Percentiles rank a stretch among this genome's conserved stretches.
These are phyloP conservation scores for Ramularia endophylla DNA, from an alignment of 2,329 filamentous ascomycete genomes.

Conservation along the genomic window DNA sequence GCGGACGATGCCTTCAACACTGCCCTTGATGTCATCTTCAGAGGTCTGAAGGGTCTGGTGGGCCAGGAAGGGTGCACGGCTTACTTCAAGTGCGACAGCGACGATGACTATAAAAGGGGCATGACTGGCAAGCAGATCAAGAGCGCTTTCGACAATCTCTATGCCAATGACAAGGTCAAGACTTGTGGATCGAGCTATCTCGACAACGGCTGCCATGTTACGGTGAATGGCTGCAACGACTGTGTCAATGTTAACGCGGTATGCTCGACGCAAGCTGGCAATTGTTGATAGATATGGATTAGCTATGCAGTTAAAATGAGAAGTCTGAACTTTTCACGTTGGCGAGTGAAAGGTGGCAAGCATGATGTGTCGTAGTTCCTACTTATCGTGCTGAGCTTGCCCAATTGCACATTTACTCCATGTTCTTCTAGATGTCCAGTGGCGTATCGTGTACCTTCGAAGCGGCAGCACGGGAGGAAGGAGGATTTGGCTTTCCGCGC, in stretches of 20 bases:
- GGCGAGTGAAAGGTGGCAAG: too few relatives aligned
- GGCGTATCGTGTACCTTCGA: too few relatives aligned
- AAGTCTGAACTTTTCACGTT: too few relatives aligned
- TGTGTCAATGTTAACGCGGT: not conserved
- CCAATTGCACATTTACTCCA: too few relatives aligned
- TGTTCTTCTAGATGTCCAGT: too few relatives aligned
- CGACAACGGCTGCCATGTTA: not conserved
- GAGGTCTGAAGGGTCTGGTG: not conserved
- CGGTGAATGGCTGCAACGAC: constrained; percentile 1
- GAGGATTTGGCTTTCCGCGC: too few relatives aligned
- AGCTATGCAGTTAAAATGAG: too few relatives aligned
- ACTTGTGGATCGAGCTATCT: not conserved
- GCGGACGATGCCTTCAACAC: not conserved
- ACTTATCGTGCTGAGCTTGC: too few relatives aligned
- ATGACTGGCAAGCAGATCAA: not conserved
- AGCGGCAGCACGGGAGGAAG: too few relatives aligned
- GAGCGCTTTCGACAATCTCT: constrained; percentile 1
- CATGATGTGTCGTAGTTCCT: too few relatives aligned
- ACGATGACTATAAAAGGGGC: not conserved
- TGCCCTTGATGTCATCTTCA: not conserved
- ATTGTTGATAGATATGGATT: too few relatives aligned
- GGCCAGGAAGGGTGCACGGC: constrained; percentile 1
- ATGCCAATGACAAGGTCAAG: not conserved
- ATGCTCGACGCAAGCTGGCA: not conserved
- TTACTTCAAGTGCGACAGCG: not conserved